Percentiles rank a stretch among this genome's conserved stretches.
These are phyloP conservation scores for Xylogone sp. DNA, from an alignment of 2,329 filamentous ascomycete genomes.

Conservation along the genomic window DNA sequence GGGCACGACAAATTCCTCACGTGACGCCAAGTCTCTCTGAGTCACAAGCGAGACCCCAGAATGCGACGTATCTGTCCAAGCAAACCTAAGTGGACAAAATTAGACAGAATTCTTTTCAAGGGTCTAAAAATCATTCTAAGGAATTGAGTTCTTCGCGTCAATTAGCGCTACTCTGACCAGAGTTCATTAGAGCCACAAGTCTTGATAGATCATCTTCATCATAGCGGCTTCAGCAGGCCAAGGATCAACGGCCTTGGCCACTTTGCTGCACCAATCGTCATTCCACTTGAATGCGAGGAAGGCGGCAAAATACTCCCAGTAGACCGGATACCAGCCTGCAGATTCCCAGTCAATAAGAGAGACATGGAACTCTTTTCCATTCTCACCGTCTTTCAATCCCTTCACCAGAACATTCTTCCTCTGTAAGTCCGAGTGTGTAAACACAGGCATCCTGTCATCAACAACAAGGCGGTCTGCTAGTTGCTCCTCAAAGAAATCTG, in stretches of 20 bases:
- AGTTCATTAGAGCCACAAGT: slow-evolving; percentile 8
- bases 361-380: slow-evolving; percentile 3
- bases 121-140: too few relatives aligned
- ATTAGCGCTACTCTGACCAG: too few relatives aligned
- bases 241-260: slow-evolving; percentile 10
- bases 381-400: slow-evolving; percentile 1
- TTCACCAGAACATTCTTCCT: slow-evolving; percentile 13
- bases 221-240: slow-evolving; percentile 12
- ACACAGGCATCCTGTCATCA: slow-evolving; percentile 7
- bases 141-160: too few relatives aligned
- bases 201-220: slow-evolving; percentile 12
- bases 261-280: slow-evolving; percentile 14
- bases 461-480: slow-evolving; percentile 3
- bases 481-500: slow-evolving; percentile 9
- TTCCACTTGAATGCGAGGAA: slow-evolving; percentile 15
- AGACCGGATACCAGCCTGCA: slow-evolving; percentile 15
- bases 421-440: slow-evolving; percentile 15
- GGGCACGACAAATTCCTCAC: too few relatives aligned
- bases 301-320: slow-evolving; percentile 14
- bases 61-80: too few relatives aligned
- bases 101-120: too few relatives aligned
- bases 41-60: too few relatives aligned
- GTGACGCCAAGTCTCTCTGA: too few relatives aligned
- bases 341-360: slow-evolving; percentile 15
- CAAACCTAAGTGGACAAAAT: too few relatives aligned